phyloP scores from a whole-genome alignment of 2,329 filamentous ascomycete genomes.

The Akanthomyces dipterigenus region DNA sequence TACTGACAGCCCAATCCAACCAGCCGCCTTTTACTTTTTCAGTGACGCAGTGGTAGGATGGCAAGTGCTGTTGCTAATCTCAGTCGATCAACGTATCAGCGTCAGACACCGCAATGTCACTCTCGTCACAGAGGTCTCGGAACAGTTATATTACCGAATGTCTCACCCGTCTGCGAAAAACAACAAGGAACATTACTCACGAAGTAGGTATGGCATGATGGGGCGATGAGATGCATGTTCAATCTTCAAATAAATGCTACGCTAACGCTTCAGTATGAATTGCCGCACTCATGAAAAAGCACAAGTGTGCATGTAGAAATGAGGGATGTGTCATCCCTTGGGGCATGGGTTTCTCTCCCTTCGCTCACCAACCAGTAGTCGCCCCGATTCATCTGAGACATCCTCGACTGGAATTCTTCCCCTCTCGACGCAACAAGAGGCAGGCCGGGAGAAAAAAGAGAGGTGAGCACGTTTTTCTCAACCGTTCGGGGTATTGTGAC shows the following conservation, averaged over 20 bases:
- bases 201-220: neutral
- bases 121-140: neutral
- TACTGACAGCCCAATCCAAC: no score
- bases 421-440: neutral
- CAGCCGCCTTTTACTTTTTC: no score
- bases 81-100: neutral
- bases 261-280: neutral
- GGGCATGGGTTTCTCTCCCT: neutral
- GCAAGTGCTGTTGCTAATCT: neutral
- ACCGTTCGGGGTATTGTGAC: neutral
- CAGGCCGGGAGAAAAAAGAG: neutral
- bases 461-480: neutral
- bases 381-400: constrained; percentile 2
- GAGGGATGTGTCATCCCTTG: no score
- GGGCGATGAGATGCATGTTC: neutral
- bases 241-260: neutral
- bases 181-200: neutral
- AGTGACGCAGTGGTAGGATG: no score
- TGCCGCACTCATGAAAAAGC: neutral
- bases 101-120: neutral
- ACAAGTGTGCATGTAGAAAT: no score
- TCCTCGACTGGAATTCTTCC: neutral
- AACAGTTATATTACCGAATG: neutral
- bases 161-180: neutral
- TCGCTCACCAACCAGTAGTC: neutral